Percentiles rank a stretch among this genome's conserved stretches.
Evolutionary conservation across 148 eudicot species (phyloP).

Genomic region (Vaccinium myrtillus): DNA sequence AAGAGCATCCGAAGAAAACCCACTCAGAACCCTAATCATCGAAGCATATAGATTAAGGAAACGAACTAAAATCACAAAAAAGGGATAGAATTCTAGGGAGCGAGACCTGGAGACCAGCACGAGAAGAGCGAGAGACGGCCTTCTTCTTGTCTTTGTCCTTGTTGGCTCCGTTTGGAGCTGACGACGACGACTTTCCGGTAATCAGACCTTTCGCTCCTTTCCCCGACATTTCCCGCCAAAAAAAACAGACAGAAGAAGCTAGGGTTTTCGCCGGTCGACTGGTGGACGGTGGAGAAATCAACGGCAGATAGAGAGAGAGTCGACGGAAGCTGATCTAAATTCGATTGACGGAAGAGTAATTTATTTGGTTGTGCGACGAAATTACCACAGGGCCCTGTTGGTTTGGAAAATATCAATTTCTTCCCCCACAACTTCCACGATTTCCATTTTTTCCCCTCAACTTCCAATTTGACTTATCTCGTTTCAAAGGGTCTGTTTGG

Average conservation of each 20-base stretch:
- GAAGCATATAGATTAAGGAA: neutral
- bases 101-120: slow-evolving; percentile 28
- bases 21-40: neutral
- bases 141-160: slow-evolving; percentile 29
- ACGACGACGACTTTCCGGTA: slow-evolving; percentile 11
- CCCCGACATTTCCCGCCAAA: slow-evolving; percentile 11
- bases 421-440: too few species aligned
- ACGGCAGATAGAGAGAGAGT: neutral
- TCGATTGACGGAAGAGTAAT: neutral
- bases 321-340: neutral
- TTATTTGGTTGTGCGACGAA: neutral
- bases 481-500: too few species aligned
- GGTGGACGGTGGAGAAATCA: neutral
- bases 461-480: too few species aligned
- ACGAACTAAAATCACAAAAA: neutral
- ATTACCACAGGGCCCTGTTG: neutral
- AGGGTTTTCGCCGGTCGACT: slow-evolving; percentile 3
- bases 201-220: slow-evolving; percentile 15
- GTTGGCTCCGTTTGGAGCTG: slow-evolving; percentile 1
- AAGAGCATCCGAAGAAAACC: neutral
- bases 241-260: neutral
- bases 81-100: neutral
- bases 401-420: neutral
- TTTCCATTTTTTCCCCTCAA: too few species aligned
- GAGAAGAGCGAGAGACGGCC: slow-evolving; percentile 30